Conservation (phyloP, 306 rosid genomes). For the Cucurbita ficifolia region DNA sequence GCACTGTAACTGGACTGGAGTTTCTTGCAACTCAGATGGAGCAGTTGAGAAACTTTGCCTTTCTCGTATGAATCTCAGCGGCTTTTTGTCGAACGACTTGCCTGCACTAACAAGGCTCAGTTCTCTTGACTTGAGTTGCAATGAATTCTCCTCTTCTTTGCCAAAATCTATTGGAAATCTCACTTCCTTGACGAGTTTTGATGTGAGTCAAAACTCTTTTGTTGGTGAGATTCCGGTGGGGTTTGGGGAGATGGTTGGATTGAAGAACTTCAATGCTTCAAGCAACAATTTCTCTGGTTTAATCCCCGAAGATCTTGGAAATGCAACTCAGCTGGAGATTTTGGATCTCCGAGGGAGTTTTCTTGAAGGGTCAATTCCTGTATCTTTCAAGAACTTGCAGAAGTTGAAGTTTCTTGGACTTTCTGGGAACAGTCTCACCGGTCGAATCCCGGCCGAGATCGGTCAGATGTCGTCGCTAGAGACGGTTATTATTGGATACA, state of each 20-base stretch:
- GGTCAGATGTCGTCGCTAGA: conserved; percentile 69
- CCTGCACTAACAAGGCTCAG: conserved; percentile 35
- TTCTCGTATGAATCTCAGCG: conserved; percentile 81
- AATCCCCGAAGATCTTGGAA: conserved; percentile 63
- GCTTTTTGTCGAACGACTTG: conserved; percentile 42
- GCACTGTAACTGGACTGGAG: conserved; percentile 70
- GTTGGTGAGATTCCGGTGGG: conserved; percentile 55
- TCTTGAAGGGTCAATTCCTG: conserved; percentile 54
- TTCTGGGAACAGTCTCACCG: conserved; percentile 80
- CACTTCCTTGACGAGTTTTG: conserved; percentile 41
- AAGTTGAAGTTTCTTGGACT: conserved; percentile 89
- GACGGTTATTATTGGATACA: conserved; percentile 63
- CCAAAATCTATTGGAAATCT: conserved; percentile 54
- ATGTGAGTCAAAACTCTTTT: conserved; percentile 76
- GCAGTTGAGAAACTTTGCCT: conserved; percentile 54
- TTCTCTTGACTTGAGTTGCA: conserved; percentile 59
- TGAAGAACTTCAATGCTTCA: conserved; percentile 46
- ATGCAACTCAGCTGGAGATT: conserved; percentile 50
- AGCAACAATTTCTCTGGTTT: conserved; percentile 68
- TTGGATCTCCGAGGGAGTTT: conserved; percentile 90
- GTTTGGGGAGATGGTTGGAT: conserved; percentile 30
- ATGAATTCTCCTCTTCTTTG: conserved; percentile 52
- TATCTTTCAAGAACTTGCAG: conserved; percentile 41
- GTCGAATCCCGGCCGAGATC: conserved; percentile 53
- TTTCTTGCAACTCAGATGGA: conserved; percentile 50